Evolutionary conservation across 192 early-diverging fungal genomes (phyloP).

Genomic region (Podila verticillata): DNA sequence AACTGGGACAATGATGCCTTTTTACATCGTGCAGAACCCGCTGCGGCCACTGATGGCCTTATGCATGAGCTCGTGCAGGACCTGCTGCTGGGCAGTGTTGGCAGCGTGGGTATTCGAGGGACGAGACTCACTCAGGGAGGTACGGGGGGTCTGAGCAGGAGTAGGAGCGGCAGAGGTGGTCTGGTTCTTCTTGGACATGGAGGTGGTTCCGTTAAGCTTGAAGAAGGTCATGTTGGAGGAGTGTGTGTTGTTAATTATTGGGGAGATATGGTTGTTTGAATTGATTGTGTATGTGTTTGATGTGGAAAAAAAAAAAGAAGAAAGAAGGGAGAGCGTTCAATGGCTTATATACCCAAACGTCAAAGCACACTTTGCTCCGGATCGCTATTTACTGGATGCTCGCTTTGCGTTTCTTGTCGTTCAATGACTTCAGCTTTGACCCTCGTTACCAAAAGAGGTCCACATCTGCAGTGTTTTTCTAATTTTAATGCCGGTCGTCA

Average conservation of each 20-base stretch:
- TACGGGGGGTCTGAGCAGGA: conserved; percentile 7
- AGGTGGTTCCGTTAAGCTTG: conserved; percentile 7
- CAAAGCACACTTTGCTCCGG: not conserved
- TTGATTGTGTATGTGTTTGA: not conserved
- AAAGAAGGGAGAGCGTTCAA: not conserved
- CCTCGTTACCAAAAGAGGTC: conserved; percentile 2
- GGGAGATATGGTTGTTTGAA: not conserved
- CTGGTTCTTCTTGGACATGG: conserved; percentile 32
- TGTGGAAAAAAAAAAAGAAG: not conserved
- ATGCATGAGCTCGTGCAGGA: not conserved
- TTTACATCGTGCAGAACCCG: not conserved
- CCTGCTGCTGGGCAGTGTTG: not conserved
- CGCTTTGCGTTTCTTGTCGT: not conserved
- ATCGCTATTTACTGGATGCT: not conserved
- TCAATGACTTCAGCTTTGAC: not conserved
- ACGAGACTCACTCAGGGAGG: conserved; percentile 7
- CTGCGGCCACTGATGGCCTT: not conserved
- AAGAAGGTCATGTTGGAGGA: conserved; percentile 12
- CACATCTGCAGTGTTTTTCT: not conserved
- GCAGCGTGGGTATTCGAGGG: not conserved
- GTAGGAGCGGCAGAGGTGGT: conserved; percentile 12
- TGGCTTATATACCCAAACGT: not conserved
- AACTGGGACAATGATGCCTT: too few relatives aligned
- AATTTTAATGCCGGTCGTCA: not conserved
- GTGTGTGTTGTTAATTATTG: not conserved